Evolutionary conservation across 2,329 filamentous ascomycete genomes (phyloP), one percentile per base, ranked within the genome.

Genomic region (Trichoderma semiorbis): DNA sequence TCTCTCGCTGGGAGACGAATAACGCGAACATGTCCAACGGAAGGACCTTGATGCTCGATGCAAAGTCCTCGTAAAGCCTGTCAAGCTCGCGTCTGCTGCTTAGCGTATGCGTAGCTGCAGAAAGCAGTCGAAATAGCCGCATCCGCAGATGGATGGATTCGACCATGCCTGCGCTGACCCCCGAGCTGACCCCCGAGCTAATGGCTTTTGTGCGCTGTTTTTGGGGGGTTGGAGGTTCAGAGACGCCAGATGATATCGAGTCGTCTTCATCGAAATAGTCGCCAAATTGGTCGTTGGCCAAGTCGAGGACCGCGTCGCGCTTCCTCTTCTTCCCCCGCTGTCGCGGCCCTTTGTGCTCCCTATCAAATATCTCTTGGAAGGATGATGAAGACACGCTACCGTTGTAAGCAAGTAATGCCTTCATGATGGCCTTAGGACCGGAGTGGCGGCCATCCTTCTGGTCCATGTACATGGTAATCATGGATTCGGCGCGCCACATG

Each of bases 361-460:
- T 88, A 26, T 86, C 84, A 81, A 92, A 95, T 5, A 95, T 82
- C 76, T 93, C 90, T 3, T 84, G 84, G 76, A 90, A 94, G 8
- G 88, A 83, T 1, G 83, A 85, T 53, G 85, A 79, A 3, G 83
- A 84, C 18, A 87, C 80, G n/a, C 83, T 78, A 32, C 82, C 83
- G 2, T 90, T 92, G 75, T 92, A 89, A 0, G 91, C 90, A 68
- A 94, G 87, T 7, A 94, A 83, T 1, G 92, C 90, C 74, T 88
- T 88, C 72, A 92, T 83, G 12, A 94, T 86, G 39, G 87, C 85
- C 71, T 85, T 86, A 68, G 85, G 75, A 5, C 83, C 82, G 64
- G 83, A 77, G 74, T 85, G 83, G 72, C 85, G 84, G 60, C 85
- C 79, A 72, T 80, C 81, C 47, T 82, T 78, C 60, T 85, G 83